phyloP scores from a whole-genome alignment of 1,284 basidiomycete genomes.

The Sporisorium scitamineum region DNA sequence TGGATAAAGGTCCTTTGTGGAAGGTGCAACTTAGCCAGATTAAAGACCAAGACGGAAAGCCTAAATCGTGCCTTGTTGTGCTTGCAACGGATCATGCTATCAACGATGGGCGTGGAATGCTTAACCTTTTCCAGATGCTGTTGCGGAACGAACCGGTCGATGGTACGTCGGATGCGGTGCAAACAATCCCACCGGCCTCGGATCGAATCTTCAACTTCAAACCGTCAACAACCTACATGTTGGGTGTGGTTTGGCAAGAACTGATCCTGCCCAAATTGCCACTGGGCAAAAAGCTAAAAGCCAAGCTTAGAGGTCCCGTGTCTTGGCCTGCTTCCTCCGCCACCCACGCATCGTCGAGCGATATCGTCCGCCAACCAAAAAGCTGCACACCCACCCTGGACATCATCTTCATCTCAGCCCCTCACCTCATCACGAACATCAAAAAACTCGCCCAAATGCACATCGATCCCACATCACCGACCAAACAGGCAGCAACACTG shows the following conservation, averaged over 20 bases:
- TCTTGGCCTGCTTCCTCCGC: conserved; percentile 24
- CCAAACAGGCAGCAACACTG: conserved; percentile 18
- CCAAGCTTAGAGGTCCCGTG: conserved; percentile 1
- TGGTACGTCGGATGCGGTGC: background rate
- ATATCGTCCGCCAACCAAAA: conserved; percentile 1
- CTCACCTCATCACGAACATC: conserved; percentile 26
- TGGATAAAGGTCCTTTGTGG: conserved; percentile 27
- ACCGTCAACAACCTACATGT: conserved; percentile 20
- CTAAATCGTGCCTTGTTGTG: conserved; percentile 7
- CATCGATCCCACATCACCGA: background rate
- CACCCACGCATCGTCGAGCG: background rate
- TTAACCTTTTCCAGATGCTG: conserved; percentile 29
- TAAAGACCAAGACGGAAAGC: background rate
- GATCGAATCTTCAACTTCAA: conserved; percentile 33
- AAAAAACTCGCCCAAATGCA: conserved; percentile 13
- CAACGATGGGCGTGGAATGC: conserved; percentile 38
- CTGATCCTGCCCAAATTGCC: conserved; percentile 32
- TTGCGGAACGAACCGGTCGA: background rate
- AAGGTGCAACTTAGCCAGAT: conserved; percentile 7
- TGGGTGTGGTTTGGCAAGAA: conserved; percentile 18
- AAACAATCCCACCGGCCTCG: conserved; percentile 16
- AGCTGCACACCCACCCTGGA: conserved; percentile 4
- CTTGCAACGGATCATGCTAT: conserved; percentile 33
- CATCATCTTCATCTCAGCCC: conserved; percentile 13
- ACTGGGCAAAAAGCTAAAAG: conserved; percentile 5